Base-by-base conservation (phyloP, 768 basidiomycete genomes). In the Hortiboletus flavorubellus region DNA sequence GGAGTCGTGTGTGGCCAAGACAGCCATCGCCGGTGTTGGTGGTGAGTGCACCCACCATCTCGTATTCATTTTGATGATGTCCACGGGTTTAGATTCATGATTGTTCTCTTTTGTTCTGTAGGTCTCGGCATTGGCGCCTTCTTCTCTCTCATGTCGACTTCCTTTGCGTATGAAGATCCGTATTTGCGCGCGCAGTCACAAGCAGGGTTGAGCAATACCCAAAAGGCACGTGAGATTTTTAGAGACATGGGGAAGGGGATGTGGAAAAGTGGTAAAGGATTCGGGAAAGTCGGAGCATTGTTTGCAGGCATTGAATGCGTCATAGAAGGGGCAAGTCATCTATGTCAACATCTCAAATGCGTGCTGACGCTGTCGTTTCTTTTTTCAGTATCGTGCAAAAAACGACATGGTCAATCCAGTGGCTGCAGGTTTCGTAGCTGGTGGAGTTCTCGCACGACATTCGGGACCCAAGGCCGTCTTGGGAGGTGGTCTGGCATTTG, bases 251-350 rank as follows among this genome's bases (percentile, higher is more conserved):
- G 95, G 1, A 83, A 80, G 60, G 88, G 87, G 34, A 96, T 98
- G 93, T 93, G 84, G 84, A 77, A 79, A 30, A 89, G 80, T 46
- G 95, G 96, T 18, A 94, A 89, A 71, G 89, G 93, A 1, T 98
- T 98, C 65, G 94, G 86, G 0, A 95, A 93, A 76, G 92, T 98
- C 44, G 96, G 93, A 16, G 91, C 91, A 12, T 66, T 98, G 42
- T 98, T 91, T 69, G 88, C 93, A n/a, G 94, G 95, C 29, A 85
- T 92, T 8, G 96, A 98, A 74, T 98, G 96, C 64, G 86, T 93
- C 53, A 88, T 98, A 52, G 96, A 98, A 75, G 90, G 87, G 61
- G 95, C 91, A 72, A 68, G 93, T 85, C 18, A 26, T 31, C 44
- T 37, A 33, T n/a, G 1, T 34, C 23, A 34, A 29, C 7, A 3